Base-by-base conservation (phyloP, 306 rosid species). In the Styphnolobium japonicum region DNA sequence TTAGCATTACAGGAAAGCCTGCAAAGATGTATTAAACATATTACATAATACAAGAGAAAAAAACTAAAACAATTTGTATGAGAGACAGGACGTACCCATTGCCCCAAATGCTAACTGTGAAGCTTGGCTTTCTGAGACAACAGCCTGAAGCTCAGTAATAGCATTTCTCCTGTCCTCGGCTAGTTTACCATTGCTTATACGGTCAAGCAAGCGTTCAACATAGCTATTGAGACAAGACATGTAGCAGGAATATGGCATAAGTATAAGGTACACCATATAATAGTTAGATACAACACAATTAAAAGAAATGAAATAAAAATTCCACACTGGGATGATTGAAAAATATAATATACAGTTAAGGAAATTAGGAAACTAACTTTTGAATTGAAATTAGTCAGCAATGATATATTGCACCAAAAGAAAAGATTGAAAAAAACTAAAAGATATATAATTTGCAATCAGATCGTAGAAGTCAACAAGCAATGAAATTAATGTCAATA, bases 91-190 rank as follows among this genome's bases (percentile, higher is more conserved):
- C 22, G 71, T 72, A 94, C 98, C 98, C 97, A 92, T 94, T 56
- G 97, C 97, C 45, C 98, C 98, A 76, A 94, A 90, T 62, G 97
- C 97, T 36, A 94, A 89, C 88, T 94, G 97, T 39, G 91, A 88
- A 78, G 85, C 85, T 36, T 72, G 87, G 74, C 81, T 94, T 81
- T 94, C 98, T 4, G 89, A 87, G 56, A 94, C 97, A 80, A 94
- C 83, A 68, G 97, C 89, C 86, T 89, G 98, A 84, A 94, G 97
- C 85, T 94, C 98, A 4, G 84, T 83, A 85, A 92, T 84, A 73
- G 98, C 98, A 78, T 84, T 83, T 77, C 97, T 94, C 84, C 97
- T 83, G 60, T 94, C 98, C 51, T 94, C 98, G 1, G 93, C 85
- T 64, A 92, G 83, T 83, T 94, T 89, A 39, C 98, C 98, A 80